Evolutionary conservation across 2,329 filamentous ascomycete genomes (phyloP), one percentile per base, ranked within the genome.

Genomic region (Neofusicoccum parvum): DNA sequence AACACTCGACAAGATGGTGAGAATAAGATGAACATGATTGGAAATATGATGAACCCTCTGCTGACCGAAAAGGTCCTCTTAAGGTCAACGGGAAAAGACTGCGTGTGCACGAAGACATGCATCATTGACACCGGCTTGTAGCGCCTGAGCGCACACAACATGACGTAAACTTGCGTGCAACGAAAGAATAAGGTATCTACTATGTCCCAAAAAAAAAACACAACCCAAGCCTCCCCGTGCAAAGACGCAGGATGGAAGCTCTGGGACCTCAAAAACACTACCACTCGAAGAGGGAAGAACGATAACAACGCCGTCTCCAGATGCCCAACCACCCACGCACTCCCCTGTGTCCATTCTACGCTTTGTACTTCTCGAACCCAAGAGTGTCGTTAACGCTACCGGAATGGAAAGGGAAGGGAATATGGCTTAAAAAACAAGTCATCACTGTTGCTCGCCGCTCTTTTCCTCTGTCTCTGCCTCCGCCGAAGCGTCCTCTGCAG

Each of bases 181-280:
- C 9, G 54, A 58, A 46, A 15, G 54, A 41, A 45, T 46, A 46
- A 56, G 39, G 39, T 58, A 58, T 58, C 54, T 58, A 58, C 39
- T 34, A 56, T 5, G 53, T 45, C n/a, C 23, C 17, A 10, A 49
- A 49, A n/a, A n/a, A 15, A 15, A 34, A 32, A 34, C 4, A 27
- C 11, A 34, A 32, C 27, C 27, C 27, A 32, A 32, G 7, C 1
- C 27, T 5, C 6, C 27, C 27, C 27, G 5, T 32, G 27, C 27
- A 34, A 60, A 9, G 43, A 36, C 5, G 14, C 10, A 23, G 15
- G 20, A 46, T 34, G 27, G 27, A 32, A 5, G 27, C 20, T 59
- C 20, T 9, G 17, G 5, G 32, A 59, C 41, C 17, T 17, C 43
- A n/a, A 23, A 45, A 45, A 6, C 10, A n/a, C 37, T 17, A 9